Evolutionary conservation across 371 early-diverging fungal species (phyloP).

Genomic region (Saksenaea vasiformis): DNA sequence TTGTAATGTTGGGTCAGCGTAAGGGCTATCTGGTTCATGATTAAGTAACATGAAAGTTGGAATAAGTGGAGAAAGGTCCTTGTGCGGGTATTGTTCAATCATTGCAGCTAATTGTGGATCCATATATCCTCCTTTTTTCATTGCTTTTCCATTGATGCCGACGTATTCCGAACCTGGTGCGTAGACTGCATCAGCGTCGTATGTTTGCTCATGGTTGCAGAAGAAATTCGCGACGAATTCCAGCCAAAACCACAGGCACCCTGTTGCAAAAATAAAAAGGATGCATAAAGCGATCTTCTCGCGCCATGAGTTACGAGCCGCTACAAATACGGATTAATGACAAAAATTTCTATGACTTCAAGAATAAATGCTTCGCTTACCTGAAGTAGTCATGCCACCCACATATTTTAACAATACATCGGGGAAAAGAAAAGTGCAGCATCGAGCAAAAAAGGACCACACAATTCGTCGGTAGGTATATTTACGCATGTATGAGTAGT

Average conservation of each 20-base stretch:
- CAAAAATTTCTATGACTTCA: not conserved
- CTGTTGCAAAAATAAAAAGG: slow-evolving; percentile 28
- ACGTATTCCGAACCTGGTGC: slow-evolving; percentile 29
- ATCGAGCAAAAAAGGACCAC: slow-evolving; percentile 23
- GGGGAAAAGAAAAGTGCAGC: slow-evolving; percentile 26
- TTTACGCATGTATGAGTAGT: slow-evolving; percentile 23
- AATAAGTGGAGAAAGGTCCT: slow-evolving; percentile 45
- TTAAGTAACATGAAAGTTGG: slow-evolving; percentile 38
- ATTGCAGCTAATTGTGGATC: slow-evolving; percentile 17
- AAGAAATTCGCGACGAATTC: slow-evolving; percentile 45
- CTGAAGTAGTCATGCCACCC: slow-evolving; percentile 31
- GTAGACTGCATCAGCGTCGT: slow-evolving; percentile 24
- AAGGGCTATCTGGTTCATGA: slow-evolving; percentile 10
- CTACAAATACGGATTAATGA: slow-evolving; percentile 16
- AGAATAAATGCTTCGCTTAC: slow-evolving; percentile 14
- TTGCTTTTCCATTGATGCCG: slow-evolving; percentile 44
- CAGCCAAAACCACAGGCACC: slow-evolving; percentile 42
- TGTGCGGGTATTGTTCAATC: slow-evolving; percentile 35
- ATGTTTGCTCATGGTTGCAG: slow-evolving; percentile 39
- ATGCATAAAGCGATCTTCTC: slow-evolving; percentile 44
- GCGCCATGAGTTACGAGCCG: slow-evolving; percentile 44
- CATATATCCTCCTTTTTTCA: slow-evolving; percentile 13
- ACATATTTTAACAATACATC: slow-evolving; percentile 29
- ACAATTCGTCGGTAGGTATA: slow-evolving; percentile 21
- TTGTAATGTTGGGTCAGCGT: slow-evolving; percentile 22